Base-by-base conservation (phyloP, 768 basidiomycete genomes). In the Trametes cinnabarina region DNA sequence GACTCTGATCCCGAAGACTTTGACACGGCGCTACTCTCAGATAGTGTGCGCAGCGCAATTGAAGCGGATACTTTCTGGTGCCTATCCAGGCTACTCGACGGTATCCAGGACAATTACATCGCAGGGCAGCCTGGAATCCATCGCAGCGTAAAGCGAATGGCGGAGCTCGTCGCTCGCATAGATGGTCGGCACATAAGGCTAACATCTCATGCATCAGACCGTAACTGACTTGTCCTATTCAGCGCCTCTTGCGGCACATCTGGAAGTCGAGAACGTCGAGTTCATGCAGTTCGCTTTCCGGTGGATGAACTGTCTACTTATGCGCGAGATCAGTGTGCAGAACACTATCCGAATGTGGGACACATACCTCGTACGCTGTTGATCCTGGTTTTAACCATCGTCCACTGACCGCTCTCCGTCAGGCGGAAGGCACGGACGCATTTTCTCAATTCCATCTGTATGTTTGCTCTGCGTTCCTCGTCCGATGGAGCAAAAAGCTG, bases 301-400 rank as follows among this genome's bases (percentile, higher is more conserved):
- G 50, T 99, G 97, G 97, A 98, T 99, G 94, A 98, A 99, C 68
- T 98, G 97, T 70, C 74, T 99, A 49, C 79, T 98, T 58, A 98
- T 99, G 96, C 82, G 97, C 56, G 97, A 98, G 76, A 91, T 99
- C 63, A 96, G 90, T 65, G 94, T 99, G 47, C 85, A 88, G 66
- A 96, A 98, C 71, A 98, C 96, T 17, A 92, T 98, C 48, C 83
- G 97, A 54, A 98, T 98, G 96, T 99, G 97, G 97, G 97, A 99
- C 71, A 98, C 97, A 12, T 99, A 99, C 73, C 75, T 99, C 68
- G 97, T 98, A 59, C 55, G 92, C 73, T n/a, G 14, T 23, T 44
- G 8, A 11, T 32, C 6, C 30, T 57, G 8, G 17, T 28, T 39
- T 0, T 12, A 7, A 8, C 23, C 19, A 2, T 3, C 15, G 22